A percentile compares a stretch with the other conserved stretches of the same genome.
phyloP scores from a whole-genome alignment of 139 green algal genomes.

The Chlamydomonas incerta region DNA sequence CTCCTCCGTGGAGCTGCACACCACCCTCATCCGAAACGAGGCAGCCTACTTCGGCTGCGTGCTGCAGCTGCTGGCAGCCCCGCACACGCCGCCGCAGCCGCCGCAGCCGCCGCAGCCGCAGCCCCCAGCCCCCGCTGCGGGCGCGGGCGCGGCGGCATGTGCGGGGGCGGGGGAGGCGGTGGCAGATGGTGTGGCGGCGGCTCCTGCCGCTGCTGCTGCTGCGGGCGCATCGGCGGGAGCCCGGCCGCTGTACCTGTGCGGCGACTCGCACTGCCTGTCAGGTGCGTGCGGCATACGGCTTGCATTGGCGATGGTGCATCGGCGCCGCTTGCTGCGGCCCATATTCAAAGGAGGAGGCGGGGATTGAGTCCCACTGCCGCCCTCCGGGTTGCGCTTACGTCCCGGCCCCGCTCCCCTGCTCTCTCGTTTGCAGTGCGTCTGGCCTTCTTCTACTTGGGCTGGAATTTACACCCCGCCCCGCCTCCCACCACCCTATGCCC shows the following conservation, averaged over 20 bases:
- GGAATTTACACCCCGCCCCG: background rate
- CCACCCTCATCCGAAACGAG: conserved; percentile 86
- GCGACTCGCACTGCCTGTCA: conserved; percentile 83
- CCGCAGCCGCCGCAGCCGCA: background rate
- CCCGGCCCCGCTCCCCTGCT: no score
- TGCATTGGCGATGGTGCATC: no score
- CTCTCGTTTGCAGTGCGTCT: no score
- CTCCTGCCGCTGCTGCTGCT: no score
- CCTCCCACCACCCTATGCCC: background rate
- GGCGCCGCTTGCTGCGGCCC: no score
- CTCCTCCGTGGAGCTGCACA: conserved; percentile 71
- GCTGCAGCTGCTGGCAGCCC: conserved; percentile 62
- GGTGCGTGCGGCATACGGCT: no score
- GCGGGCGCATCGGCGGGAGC: no score
- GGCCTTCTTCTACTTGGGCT: no score
- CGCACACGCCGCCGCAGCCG: conserved; percentile 22
- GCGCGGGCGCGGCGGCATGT: background rate
- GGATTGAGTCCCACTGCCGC: no score
- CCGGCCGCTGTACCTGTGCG: conserved; percentile 61
- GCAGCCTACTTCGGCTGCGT: conserved; percentile 85
- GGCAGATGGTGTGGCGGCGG: background rate
- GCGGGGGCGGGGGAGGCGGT: background rate
- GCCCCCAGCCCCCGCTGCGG: background rate
- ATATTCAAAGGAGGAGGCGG: no score
- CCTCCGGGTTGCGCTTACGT: no score